Evolutionary conservation across 495 filamentous ascomycete species (phyloP).

Genomic region (Penicillium canescens): DNA sequence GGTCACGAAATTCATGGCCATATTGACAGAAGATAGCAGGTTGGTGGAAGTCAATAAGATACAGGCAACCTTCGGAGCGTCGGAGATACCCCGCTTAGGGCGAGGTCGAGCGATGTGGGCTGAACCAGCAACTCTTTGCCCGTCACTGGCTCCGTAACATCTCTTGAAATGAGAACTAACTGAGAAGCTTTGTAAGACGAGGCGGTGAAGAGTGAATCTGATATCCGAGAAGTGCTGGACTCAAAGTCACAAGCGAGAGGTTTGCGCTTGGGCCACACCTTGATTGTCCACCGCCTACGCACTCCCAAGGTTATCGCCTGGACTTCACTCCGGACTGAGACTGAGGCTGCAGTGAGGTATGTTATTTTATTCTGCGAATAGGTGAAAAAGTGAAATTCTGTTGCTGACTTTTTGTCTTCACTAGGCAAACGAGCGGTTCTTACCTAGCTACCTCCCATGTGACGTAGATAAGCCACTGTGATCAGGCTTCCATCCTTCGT

Average conservation of each 20-base stretch:
- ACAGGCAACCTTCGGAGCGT: constrained; percentile 16
- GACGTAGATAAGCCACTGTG: constrained; percentile 68
- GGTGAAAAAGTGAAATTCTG: too few relatives aligned
- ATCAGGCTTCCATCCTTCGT: constrained; percentile 78
- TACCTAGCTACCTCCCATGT: too few relatives aligned
- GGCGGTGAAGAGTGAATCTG: constrained; percentile 20
- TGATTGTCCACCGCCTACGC: constrained; percentile 34
- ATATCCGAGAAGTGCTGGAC: constrained; percentile 24
- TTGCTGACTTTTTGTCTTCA: too few relatives aligned
- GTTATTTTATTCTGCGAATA: too few relatives aligned
- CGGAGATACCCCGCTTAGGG: constrained; percentile 24
- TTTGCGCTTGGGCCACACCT: constrained; percentile 46
- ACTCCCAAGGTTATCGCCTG: constrained; percentile 13
- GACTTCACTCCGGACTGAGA: neutral
- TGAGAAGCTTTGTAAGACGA: neutral
- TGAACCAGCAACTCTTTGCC: constrained; percentile 23
- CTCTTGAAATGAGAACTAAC: constrained; percentile 1
- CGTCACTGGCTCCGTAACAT: constrained; percentile 23
- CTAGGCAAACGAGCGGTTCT: too few relatives aligned
- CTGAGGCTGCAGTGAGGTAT: too few relatives aligned
- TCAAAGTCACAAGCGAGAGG: constrained; percentile 38
- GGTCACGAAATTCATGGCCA: constrained; percentile 93
- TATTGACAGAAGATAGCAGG: constrained; percentile 29
- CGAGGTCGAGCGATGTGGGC: constrained; percentile 6
- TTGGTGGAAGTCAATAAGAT: constrained; percentile 6